Evolutionary conservation across 768 basidiomycete species (phyloP).

Genomic region (Kwoniella dejecticola): DNA sequence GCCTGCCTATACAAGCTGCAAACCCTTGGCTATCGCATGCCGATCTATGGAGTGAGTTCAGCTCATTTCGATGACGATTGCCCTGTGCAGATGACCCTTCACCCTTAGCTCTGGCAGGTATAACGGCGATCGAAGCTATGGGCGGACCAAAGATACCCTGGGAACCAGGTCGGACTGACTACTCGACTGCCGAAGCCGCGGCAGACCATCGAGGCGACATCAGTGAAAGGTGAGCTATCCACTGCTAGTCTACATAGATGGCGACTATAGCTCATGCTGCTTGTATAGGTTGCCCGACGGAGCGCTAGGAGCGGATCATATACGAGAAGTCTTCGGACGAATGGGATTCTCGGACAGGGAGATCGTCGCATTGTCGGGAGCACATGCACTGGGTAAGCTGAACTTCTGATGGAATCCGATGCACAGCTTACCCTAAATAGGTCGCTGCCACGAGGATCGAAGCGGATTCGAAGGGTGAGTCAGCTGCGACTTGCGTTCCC

Average conservation of each 20-base stretch:
- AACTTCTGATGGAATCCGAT: not conserved
- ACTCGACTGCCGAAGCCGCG: constrained; percentile 45
- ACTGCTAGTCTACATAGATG: no score
- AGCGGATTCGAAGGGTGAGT: constrained; percentile 55
- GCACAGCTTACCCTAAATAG: constrained; percentile 14
- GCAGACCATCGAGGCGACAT: constrained; percentile 52
- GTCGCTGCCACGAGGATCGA: constrained; percentile 54
- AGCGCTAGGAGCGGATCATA: constrained; percentile 53
- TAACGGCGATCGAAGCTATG: constrained; percentile 52
- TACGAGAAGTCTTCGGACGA: constrained; percentile 53
- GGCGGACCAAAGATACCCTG: constrained; percentile 55
- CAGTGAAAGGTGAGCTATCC: constrained; percentile 37
- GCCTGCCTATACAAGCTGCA: constrained; percentile 54
- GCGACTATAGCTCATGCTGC: not conserved
- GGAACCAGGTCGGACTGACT: constrained; percentile 55
- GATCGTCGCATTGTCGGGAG: constrained; percentile 56
- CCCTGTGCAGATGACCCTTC: constrained; percentile 38
- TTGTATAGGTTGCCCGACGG: constrained; percentile 52
- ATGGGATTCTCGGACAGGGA: constrained; percentile 56
- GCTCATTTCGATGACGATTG: constrained; percentile 43
- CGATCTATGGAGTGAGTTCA: constrained; percentile 51
- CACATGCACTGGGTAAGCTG: constrained; percentile 50
- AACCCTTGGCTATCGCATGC: constrained; percentile 55
- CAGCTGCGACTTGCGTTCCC: not conserved
- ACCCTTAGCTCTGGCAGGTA: constrained; percentile 51